Evolutionary conservation across 495 filamentous ascomycete species (phyloP), one percentile per base, ranked within the genome.

Genomic region (Penicillium macrosclerotiorum): DNA sequence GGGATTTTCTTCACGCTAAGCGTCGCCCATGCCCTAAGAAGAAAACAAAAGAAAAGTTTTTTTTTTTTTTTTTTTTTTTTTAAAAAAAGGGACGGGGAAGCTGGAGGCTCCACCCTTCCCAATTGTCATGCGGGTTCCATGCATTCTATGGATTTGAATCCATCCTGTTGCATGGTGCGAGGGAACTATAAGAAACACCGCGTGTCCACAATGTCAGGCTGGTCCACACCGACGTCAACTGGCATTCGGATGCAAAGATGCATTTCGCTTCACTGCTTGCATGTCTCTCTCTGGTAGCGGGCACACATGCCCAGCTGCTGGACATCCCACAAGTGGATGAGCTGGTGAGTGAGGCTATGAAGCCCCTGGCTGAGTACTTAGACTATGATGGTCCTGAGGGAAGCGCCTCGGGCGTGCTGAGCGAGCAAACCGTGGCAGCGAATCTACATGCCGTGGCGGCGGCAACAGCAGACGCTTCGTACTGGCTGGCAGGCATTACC

Each of bases 401-500:
- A 22, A 36, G 22, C 22, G 40, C 47, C 11, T 35, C 50, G 1
- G 35, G 42, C 14, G 44, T 23, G 13, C n/a, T 39, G 4, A 20
- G 18, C n/a, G 20, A 42, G 3, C 31, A 47, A 17, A 51, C 48
- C 6, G 20, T 29, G 8, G 30, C 12, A 17, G 27, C 39, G 0
- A 42, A 38, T 14, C 8, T 35, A 12, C 4, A 49, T 3, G 44
- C 60, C 3, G 45, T 11, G 5, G 11, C 57, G 23, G 48, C 39
- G 5, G 57, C 67, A 27, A 56, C 52, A 5, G 33, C 44, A 19
- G 59, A 62, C 35, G 42, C 63, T 16, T 42, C 61, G 6, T 89
- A 83, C 70, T 94, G 89, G 88, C 59, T 90, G 37, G 74, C 78
- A 22, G 72, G 71, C 47, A 86, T 90, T 51, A 47, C 69, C 23